Evolutionary conservation across 495 filamentous ascomycete species (phyloP), one percentile per base, ranked within the genome.

Genomic region (Glonium stellatum): DNA sequence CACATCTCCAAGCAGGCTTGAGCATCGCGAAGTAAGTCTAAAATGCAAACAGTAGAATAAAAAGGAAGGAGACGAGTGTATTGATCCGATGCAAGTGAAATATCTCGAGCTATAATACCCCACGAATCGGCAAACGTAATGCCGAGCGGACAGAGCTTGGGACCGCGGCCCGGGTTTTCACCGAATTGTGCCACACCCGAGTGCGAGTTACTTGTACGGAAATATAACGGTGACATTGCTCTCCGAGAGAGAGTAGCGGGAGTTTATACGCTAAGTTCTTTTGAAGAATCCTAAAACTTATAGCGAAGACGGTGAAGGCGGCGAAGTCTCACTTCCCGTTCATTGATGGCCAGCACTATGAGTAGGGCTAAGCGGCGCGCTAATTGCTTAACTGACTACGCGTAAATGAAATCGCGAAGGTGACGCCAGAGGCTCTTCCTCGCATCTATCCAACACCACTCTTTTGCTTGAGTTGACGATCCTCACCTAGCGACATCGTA

Each of bases 1-100:
- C 65, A 41, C 65, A 67, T 54, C 66, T 70, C 22, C 70, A 59
- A 22, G 72, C n/a, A 34, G 74, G 66, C 65, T 71, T 74, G 51
- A 73, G 74, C 76, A 79, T 78, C 8, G 49, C 71, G 62, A 51
- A 22, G 39, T 6, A 31, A 31, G 27, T 31, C 27, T 31, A 31
- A 31, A 31, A 31, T 31, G 27, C 27, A 31, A 31, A 3, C 21
- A 6, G 18, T 10, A 35, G 41, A 21, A 25, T n/a, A 23, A 6
- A 39, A 15, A 44, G 8, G 44, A 18, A 27, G 48, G 25, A 23
- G 13, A 9, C 12, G 6, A 51, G 15, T 1, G 27, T 31, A 6
- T 31, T 31, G 27, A 31, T 2, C 27, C 27, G 27, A 31, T 22
- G 4, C 48, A 23, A 15, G 48, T 51, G 48, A 51, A 51, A 25